Evolutionary conservation across 768 basidiomycete species (phyloP).

Genomic region (Pleurotus pulmonarius): DNA sequence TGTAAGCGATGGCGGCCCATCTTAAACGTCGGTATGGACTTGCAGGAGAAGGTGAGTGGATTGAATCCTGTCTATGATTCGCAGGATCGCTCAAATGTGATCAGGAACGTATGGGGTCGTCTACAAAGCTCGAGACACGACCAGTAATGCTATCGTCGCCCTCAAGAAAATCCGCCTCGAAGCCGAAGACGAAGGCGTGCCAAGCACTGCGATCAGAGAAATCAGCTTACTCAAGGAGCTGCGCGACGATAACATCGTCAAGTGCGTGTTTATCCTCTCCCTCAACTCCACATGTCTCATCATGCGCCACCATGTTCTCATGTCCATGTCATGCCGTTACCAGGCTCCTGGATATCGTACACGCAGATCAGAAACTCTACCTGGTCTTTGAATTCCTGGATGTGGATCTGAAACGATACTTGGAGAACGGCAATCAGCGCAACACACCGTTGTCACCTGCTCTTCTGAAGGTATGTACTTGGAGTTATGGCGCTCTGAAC

Average conservation of each 20-base stretch:
- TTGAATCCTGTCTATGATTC: no score
- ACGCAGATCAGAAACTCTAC: constrained; percentile 95
- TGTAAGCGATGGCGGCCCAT: neutral
- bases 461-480: constrained; percentile 67
- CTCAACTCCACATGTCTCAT: neutral
- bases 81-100: constrained; percentile 4
- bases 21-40: neutral
- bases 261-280: constrained; percentile 40
- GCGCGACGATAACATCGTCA: constrained; percentile 93
- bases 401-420: constrained; percentile 94
- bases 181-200: constrained; percentile 98
- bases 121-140: constrained; percentile 89
- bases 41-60: constrained; percentile 48
- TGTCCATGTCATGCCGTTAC: neutral
- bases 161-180: constrained; percentile 98
- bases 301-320: neutral
- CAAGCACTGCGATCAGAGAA: constrained; percentile 96
- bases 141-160: constrained; percentile 81
- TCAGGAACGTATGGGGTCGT: constrained; percentile 97
- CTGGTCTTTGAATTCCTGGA: constrained; percentile 98
- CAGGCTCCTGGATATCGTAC: constrained; percentile 94
- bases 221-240: constrained; percentile 97
- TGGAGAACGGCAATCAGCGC: constrained; percentile 78
- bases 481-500: constrained; percentile 9
- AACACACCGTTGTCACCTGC: constrained; percentile 69